Evolutionary conservation across 805 yeast genomes (phyloP), one percentile per base, ranked within the genome.

Genomic region (Candida glaebosa): DNA sequence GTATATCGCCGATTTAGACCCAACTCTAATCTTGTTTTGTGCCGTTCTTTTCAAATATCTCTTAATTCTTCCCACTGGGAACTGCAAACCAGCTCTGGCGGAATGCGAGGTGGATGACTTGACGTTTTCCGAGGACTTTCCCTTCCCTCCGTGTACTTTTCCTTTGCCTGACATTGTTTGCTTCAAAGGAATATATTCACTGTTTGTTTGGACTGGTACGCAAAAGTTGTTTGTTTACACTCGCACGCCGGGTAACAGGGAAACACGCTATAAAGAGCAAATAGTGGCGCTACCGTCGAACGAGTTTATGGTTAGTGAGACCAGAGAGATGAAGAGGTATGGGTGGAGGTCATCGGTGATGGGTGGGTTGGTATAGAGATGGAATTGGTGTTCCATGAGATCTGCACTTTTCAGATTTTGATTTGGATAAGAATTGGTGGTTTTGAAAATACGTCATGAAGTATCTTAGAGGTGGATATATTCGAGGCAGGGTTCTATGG

Each of bases 61-160:
- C 79, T 93, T 91, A 56, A 93, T 89, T 83, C 99, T 88, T 46
- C 99, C 99, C 30, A 95, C 98, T 38, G 99, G 99, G 73, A 93
- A 93, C 64, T 85, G 93, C 63, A 89, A 73, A 18, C 96, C 96
- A 19, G 96, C 96, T 65, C 95, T 82, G 7, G 96, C 95, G 4
- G 96, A 87, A 54, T 90, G 95, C 10, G 96, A 86, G 54, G 85
- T 90, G 17, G 91, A 76, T 38, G 72, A 69, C 64, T 83, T 84
- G 62, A 87, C 87, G 38, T 60, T 49, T 46, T 69, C 75, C 25
- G 95, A 87, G 18, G 95, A 82, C 67, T 90, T 90, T 54, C 97
- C 97, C 71, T 90, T 91, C 61, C 97, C 97, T 53, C 98, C 97
- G 66, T 86, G 90, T 46, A 82, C 88, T 79, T 91, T 91, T 53